These are phyloP conservation scores for Purshia tridentata DNA, from an alignment of 306 rosid species.

Conservation along the genomic window DNA sequence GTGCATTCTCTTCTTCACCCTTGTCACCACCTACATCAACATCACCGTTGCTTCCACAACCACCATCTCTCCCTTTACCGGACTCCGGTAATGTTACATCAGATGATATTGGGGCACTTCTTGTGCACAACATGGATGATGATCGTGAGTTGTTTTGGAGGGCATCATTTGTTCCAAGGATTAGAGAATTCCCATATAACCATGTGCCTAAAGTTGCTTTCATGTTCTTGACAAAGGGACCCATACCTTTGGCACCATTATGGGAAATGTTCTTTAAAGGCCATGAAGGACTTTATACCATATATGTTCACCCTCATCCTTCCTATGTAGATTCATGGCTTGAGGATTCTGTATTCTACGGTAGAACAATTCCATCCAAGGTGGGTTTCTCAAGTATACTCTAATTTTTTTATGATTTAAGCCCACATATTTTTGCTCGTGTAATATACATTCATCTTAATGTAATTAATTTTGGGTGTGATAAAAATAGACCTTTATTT, in stretches of 20 bases:
- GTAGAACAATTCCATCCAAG: slow-evolving; percentile 57
- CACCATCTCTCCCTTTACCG: background rate
- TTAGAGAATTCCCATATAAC: slow-evolving; percentile 15
- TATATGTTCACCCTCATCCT: slow-evolving; percentile 58
- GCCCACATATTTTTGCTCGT: too few species aligned
- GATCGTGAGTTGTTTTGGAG: slow-evolving; percentile 37
- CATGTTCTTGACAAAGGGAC: slow-evolving; percentile 64
- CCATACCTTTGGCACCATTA: slow-evolving; percentile 42
- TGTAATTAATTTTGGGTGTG: too few species aligned
- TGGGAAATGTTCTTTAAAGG: slow-evolving; percentile 66
- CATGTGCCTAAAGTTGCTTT: slow-evolving; percentile 54
- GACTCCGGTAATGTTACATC: background rate
- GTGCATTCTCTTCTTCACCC: slow-evolving; percentile 5
- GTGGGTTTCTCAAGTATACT: slow-evolving; percentile 13
- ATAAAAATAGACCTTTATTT: too few species aligned
- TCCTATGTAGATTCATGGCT: slow-evolving; percentile 33
- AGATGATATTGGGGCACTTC: slow-evolving; percentile 7
- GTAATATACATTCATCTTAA: too few species aligned
- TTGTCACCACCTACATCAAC: slow-evolving; percentile 5
- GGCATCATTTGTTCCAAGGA: slow-evolving; percentile 38
- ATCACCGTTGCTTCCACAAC: background rate
- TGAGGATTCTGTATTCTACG: slow-evolving; percentile 40
- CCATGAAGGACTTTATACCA: slow-evolving; percentile 38
- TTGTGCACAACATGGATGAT: slow-evolving; percentile 43
- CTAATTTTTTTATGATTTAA: too few species aligned